Base-by-base conservation (phyloP, 805 yeast genomes). In the Metschnikowia anglica region DNA sequence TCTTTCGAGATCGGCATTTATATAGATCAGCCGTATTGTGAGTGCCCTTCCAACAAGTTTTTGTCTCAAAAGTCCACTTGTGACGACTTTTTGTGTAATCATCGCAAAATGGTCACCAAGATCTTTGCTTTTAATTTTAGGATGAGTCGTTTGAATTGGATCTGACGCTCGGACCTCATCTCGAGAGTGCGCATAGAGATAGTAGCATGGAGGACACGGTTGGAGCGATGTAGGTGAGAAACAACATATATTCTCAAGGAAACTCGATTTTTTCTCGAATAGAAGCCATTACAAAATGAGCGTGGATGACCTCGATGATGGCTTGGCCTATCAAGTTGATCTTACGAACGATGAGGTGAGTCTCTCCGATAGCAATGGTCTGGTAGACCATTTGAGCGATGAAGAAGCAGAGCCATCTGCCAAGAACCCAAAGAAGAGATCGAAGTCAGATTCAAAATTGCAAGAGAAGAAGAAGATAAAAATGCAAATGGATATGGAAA, bases 221-320 rank as follows among this genome's bases (percentile, higher is more conserved):
- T 16, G 3, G 37, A 21, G 20, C 12, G 25, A 32, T 19, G 12
- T 3, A 9, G 9, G 12, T 7, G 19, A 8, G 10, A 16, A 31
- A 31, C 18, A 28, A 7, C 6, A 27, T 11, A 10, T 10, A 23
- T n/a, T n/a, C n/a, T n/a, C n/a, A n/a, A n/a, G n/a, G n/a, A n/a
- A n/a, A n/a, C n/a, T n/a, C n/a, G n/a, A n/a, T n/a, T n/a, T n/a
- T n/a, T n/a, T n/a, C n/a, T n/a, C n/a, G n/a, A n/a, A n/a, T 23
- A 23, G 26, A 11, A 23, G 26, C 26, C 11, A 23, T 8, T 23
- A 23, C 31, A 34, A 33, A 12, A 48, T 45, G 51, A 42, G 44
- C 28, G 53, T 43, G n/a, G 96, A 88, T 61, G 95, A 84, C 47
- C 68, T 88, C 45, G 90, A 86, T 39, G 95, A 87, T 58, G 91